Conservation (phyloP, 495 filamentous ascomycete species). For the Daldinia bambusicola region DNA sequence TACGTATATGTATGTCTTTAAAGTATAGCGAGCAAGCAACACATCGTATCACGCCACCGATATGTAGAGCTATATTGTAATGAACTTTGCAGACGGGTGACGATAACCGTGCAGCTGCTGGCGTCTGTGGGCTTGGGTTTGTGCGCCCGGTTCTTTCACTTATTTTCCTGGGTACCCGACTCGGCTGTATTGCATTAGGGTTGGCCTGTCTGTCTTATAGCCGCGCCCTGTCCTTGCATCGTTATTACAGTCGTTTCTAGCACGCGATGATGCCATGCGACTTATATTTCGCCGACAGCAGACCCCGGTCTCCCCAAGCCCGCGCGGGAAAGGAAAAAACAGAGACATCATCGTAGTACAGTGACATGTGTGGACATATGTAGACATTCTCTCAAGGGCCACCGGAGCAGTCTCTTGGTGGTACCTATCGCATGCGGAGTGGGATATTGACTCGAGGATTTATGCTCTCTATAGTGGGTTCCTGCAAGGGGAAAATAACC, state of each 20-base stretch:
- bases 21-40: not conserved
- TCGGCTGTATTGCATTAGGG: slow-evolving; percentile 46
- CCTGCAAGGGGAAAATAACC: slow-evolving; percentile 13
- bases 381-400: not conserved
- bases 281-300: slow-evolving; percentile 45
- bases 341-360: slow-evolving; percentile 8
- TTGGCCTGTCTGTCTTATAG: slow-evolving; percentile 37
- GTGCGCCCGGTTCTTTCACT: slow-evolving; percentile 42
- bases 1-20: slow-evolving; percentile 13
- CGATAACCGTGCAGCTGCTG: slow-evolving; percentile 46
- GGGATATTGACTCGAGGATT: slow-evolving; percentile 17
- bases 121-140: slow-evolving; percentile 24
- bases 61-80: slow-evolving; percentile 20
- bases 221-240: slow-evolving; percentile 41
- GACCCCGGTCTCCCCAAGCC: slow-evolving; percentile 22
- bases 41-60: slow-evolving; percentile 39
- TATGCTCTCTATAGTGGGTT: slow-evolving; percentile 15
- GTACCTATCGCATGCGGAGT: slow-evolving; percentile 7
- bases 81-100: slow-evolving; percentile 39
- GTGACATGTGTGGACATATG: slow-evolving; percentile 8
- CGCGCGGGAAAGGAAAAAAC: slow-evolving; percentile 5
- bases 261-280: slow-evolving; percentile 46
- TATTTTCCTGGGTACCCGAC: slow-evolving; percentile 44
- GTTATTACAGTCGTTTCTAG: slow-evolving; percentile 20
- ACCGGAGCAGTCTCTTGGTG: slow-evolving; percentile 6